A percentile compares a stretch with the other conserved stretches of the same genome.
phyloP scores from a whole-genome alignment of 768 basidiomycete genomes.

The Trichaptum fuscoviolaceum region DNA sequence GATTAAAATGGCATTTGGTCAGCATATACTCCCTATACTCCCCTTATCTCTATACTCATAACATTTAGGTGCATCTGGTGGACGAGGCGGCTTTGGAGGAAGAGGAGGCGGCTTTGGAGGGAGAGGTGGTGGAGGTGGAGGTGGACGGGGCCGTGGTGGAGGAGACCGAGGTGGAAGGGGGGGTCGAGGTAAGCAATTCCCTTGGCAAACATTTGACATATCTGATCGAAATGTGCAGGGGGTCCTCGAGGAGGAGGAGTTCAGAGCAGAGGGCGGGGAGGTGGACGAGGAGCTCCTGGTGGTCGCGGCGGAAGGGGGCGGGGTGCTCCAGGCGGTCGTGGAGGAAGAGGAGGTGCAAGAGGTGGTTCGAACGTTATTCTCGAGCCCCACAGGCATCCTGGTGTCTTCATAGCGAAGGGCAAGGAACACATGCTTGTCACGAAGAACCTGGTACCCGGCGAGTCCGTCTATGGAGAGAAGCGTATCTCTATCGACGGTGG shows the following conservation, averaged over 20 bases:
- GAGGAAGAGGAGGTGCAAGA: conserved; percentile 63
- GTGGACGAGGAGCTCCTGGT: conserved; percentile 33
- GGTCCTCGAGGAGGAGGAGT: conserved; percentile 32
- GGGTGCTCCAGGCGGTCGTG: conserved; percentile 48
- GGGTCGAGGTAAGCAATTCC: conserved; percentile 15
- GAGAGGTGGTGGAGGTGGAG: conserved; percentile 16
- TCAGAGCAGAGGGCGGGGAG: conserved; percentile 20
- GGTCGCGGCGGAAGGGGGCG: conserved; percentile 42
- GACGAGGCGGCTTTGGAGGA: conserved; percentile 68
- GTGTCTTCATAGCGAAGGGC: conserved; percentile 95
- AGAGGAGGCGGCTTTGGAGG: conserved; percentile 20
- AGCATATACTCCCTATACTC: neutral
- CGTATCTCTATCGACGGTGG: conserved; percentile 80
- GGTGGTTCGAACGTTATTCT: conserved; percentile 88
- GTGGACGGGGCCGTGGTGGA: conserved; percentile 26
- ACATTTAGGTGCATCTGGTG: conserved; percentile 53
- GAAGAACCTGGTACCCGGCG: conserved; percentile 95
- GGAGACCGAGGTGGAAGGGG: conserved; percentile 16
- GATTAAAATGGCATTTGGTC: conserved; percentile 1
- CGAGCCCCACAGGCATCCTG: conserved; percentile 92
- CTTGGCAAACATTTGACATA: conserved; percentile 1
- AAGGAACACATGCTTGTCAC: conserved; percentile 98
- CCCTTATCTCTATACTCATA: neutral
- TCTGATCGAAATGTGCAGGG: conserved; percentile 15
- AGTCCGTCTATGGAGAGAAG: conserved; percentile 98